Conservation (phyloP, 257 asterid genomes). For the Solanum ahanhuiri region DNA sequence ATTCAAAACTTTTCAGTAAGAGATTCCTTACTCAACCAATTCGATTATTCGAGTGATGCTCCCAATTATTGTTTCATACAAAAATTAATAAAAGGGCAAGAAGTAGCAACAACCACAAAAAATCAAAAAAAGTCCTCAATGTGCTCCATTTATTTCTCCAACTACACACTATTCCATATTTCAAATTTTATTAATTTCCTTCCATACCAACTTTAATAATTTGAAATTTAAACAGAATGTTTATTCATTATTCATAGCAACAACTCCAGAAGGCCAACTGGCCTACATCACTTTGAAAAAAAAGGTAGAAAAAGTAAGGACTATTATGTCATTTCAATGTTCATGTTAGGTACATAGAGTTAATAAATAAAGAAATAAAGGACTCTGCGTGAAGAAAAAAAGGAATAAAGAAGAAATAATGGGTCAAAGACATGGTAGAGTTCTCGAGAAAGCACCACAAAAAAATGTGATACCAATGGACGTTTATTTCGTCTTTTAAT, state of each 20-base stretch:
- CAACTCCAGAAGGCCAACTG: neutral
- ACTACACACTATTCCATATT: neutral
- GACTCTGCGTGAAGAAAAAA: neutral
- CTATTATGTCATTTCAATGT: neutral
- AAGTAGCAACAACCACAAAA: neutral
- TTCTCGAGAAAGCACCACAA: neutral
- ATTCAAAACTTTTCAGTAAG: no score
- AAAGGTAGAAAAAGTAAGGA: neutral
- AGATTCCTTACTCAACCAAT: neutral
- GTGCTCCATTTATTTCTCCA: neutral
- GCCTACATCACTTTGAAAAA: neutral
- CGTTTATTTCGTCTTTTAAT: neutral
- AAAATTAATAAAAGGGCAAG: neutral
- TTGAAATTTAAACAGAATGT: constrained; percentile 2
- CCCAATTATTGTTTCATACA: neutral
- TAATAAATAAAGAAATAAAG: neutral
- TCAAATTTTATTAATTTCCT: neutral
- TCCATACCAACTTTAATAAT: neutral
- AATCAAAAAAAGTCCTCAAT: neutral
- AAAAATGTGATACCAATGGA: neutral
- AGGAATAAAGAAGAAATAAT: neutral
- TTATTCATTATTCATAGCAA: neutral
- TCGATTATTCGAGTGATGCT: neutral
- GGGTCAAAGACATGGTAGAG: constrained; percentile 4
- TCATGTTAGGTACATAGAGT: neutral